Evolutionary conservation across 1,284 basidiomycete genomes (phyloP).

Genomic region (Trametes polyzona): DNA sequence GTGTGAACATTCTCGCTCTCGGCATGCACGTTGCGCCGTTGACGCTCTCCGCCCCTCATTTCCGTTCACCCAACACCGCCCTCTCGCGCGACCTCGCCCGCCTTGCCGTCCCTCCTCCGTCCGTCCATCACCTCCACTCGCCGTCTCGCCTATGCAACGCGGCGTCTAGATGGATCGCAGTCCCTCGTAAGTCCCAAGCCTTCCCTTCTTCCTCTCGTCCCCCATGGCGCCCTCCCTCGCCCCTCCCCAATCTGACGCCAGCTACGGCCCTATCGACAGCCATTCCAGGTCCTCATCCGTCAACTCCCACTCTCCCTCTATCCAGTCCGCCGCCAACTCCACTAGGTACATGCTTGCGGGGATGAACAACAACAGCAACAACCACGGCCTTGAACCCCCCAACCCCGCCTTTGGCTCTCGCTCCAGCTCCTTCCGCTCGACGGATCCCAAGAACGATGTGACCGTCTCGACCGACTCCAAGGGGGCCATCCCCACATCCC

Average conservation of each 20-base stretch:
- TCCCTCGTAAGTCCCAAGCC: conserved; percentile 26
- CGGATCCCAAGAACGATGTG: conserved; percentile 33
- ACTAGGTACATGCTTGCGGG: conserved; percentile 43
- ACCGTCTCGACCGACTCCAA: conserved; percentile 29
- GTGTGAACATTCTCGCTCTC: conserved; percentile 25
- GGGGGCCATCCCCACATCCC: conserved; percentile 34
- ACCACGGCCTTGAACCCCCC: conserved; percentile 39
- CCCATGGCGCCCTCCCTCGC: conserved; percentile 13
- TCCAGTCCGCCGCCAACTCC: conserved; percentile 40
- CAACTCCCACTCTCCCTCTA: conserved; percentile 40
- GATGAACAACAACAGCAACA: conserved; percentile 33
- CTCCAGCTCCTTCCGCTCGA: conserved; percentile 30
- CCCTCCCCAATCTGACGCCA: conserved; percentile 2
- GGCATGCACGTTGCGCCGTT: conserved; percentile 12
- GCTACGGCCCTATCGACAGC: conserved; percentile 21
- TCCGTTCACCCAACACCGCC: conserved; percentile 8
- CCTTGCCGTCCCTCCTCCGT: neutral
- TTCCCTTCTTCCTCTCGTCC: neutral
- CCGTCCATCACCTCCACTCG: conserved; percentile 5
- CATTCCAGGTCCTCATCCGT: conserved; percentile 42
- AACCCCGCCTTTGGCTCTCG: conserved; percentile 34
- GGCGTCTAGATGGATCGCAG: conserved; percentile 35
- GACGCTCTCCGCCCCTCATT: conserved; percentile 18
- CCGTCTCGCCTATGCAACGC: conserved; percentile 24
- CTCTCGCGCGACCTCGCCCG: conserved; percentile 8